Percentiles rank a stretch among this genome's conserved stretches.
Evolutionary conservation across 768 basidiomycete species (phyloP).

Genomic region (Mrakia blollopis): DNA sequence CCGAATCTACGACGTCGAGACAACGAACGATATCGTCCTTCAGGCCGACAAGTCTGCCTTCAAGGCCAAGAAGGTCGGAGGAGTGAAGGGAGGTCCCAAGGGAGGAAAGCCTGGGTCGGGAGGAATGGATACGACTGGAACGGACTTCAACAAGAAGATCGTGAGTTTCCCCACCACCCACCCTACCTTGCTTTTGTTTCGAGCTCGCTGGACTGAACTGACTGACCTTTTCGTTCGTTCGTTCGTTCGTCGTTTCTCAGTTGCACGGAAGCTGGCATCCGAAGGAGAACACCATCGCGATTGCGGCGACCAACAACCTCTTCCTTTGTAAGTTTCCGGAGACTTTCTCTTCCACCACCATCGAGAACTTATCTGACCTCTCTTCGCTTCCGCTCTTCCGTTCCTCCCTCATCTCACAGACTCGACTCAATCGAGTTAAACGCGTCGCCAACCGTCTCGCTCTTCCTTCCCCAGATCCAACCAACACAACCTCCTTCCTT

Average conservation of each 20-base stretch:
- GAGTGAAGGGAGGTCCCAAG: constrained; percentile 54
- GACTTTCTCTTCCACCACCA: not conserved
- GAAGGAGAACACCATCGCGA: constrained; percentile 94
- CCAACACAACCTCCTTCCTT: too few relatives aligned
- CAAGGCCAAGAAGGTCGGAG: constrained; percentile 98
- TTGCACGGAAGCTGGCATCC: constrained; percentile 74
- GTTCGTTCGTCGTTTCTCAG: constrained; percentile 16
- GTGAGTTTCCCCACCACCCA: constrained; percentile 53
- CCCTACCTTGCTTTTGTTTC: not conserved
- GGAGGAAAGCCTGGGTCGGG: constrained; percentile 54
- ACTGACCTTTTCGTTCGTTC: not conserved
- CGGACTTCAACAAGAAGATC: constrained; percentile 97
- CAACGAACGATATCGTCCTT: constrained; percentile 75
- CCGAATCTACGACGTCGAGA: constrained; percentile 86
- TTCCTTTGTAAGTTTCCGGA: constrained; percentile 54
- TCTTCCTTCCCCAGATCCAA: too few relatives aligned
- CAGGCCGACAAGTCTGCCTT: constrained; percentile 99
- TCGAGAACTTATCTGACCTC: not conserved
- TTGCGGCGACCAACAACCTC: constrained; percentile 94
- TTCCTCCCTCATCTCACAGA: not conserved
- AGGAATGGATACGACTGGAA: constrained; percentile 64
- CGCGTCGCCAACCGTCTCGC: not conserved
- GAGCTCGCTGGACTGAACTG: constrained; percentile 26
- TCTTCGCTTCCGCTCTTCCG: not conserved
- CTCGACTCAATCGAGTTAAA: constrained; percentile 10